Evolutionary conservation across 371 early-diverging fungal genomes (phyloP).

Genomic region (Circinella minor): DNA sequence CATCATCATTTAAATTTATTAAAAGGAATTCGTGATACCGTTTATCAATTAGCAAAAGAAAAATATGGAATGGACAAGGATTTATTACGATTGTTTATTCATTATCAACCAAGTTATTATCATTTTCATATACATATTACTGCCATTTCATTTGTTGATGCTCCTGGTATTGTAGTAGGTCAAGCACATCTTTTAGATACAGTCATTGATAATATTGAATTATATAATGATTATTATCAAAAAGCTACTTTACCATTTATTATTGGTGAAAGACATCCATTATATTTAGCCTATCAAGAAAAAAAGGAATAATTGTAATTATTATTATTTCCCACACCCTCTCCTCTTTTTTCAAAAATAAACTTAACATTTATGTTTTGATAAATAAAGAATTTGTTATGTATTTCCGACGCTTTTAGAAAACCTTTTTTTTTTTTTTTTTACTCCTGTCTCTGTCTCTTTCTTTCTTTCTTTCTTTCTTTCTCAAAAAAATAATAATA

Average conservation of each 20-base stretch:
- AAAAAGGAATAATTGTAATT: too few relatives aligned
- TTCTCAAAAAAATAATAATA: neutral
- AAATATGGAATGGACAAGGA: conserved; percentile 46
- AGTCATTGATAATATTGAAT: conserved; percentile 64
- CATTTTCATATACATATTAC: conserved; percentile 86
- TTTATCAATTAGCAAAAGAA: conserved; percentile 49
- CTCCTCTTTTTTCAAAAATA: too few relatives aligned
- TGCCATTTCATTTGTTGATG: conserved; percentile 61
- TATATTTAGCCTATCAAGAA: conserved; percentile 11
- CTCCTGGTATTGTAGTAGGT: conserved; percentile 68
- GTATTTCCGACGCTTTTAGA: too few relatives aligned
- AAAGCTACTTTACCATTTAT: conserved; percentile 40
- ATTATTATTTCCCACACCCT: too few relatives aligned
- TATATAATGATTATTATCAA: conserved; percentile 42
- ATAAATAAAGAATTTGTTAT: too few relatives aligned
- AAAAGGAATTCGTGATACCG: conserved; percentile 58
- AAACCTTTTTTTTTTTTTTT: too few relatives aligned
- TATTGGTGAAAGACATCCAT: conserved; percentile 34
- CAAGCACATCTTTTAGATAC: conserved; percentile 79
- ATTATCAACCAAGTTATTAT: conserved; percentile 89
- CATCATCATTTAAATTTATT: conserved; percentile 66
- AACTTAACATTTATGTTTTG: too few relatives aligned
- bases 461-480: conserved; percentile 6
- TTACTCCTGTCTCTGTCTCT: neutral
- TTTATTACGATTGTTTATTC: conserved; percentile 76